Conservation (phyloP, 2,329 filamentous ascomycete species). For the Curvularia eragrostidis region DNA sequence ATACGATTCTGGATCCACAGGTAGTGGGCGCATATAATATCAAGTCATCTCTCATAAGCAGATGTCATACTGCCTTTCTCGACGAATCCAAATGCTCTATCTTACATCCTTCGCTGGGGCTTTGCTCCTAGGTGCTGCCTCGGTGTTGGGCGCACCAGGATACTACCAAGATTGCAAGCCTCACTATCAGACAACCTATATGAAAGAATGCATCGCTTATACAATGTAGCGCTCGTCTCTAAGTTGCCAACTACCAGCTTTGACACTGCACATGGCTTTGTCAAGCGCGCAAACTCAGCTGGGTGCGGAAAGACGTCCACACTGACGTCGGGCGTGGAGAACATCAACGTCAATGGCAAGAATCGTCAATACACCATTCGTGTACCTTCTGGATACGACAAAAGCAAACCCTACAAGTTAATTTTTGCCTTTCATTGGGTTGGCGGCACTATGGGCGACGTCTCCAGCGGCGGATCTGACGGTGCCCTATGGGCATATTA, state of each 20-base stretch:
- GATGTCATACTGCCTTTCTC: not conserved
- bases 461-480: slow-evolving; percentile 33
- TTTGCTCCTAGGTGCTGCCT: slow-evolving; percentile 13
- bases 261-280: slow-evolving; percentile 6
- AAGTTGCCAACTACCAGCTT: slow-evolving; percentile 1
- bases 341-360: slow-evolving; percentile 49
- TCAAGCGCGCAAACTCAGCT: slow-evolving; percentile 22
- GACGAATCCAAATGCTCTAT: slow-evolving; percentile 9
- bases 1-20: not conserved
- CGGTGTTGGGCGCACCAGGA: slow-evolving; percentile 18
- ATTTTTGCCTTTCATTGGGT: slow-evolving; percentile 55
- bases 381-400: slow-evolving; percentile 51
- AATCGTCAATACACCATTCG: slow-evolving; percentile 51
- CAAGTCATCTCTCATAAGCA: not conserved
- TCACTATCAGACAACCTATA: not conserved
- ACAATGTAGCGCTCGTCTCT: not conserved
- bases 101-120: slow-evolving; percentile 14
- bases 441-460: slow-evolving; percentile 49
- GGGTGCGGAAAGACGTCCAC: slow-evolving; percentile 22
- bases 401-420: slow-evolving; percentile 48
- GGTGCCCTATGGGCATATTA: slow-evolving; percentile 42
- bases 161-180: slow-evolving; percentile 14
- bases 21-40: slow-evolving; percentile 2
- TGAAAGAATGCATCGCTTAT: not conserved
- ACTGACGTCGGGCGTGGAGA: slow-evolving; percentile 8